Percentiles rank a stretch among this genome's conserved stretches.
phyloP scores from a whole-genome alignment of 129 eudicot genomes.

The carrot (Daucus carota) region DNA sequence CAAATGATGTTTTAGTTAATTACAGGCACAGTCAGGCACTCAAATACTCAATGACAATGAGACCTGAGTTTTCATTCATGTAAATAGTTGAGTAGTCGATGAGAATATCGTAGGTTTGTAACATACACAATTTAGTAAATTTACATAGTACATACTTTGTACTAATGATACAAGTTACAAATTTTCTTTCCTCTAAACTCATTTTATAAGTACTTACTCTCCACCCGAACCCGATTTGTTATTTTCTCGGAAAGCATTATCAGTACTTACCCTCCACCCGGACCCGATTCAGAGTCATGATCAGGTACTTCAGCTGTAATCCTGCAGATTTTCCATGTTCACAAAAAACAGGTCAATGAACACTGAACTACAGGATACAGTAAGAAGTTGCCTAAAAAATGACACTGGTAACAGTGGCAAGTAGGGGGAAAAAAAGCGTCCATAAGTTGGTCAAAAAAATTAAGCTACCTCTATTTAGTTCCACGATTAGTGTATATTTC shows the following conservation, averaged over 20 bases:
- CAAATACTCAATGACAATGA: neutral
- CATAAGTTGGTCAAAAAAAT: no score
- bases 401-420: no score
- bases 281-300: neutral
- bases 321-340: neutral
- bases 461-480: no score
- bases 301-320: neutral
- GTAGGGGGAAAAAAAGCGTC: no score
- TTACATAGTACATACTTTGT: slow-evolving; percentile 7
- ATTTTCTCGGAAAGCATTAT: neutral
- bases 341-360: neutral
- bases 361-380: neutral
- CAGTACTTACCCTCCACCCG: neutral
- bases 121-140: no score
- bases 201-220: neutral
- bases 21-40: neutral
- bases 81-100: neutral
- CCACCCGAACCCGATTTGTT: no score
- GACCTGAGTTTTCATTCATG: neutral
- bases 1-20: neutral
- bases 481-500: no score
- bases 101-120: no score
- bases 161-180: neutral
- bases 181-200: neutral
- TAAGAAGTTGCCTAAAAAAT: no score